Base-by-base conservation (phyloP, 2,329 filamentous ascomycete species). In the Diaporthe capsici region DNA sequence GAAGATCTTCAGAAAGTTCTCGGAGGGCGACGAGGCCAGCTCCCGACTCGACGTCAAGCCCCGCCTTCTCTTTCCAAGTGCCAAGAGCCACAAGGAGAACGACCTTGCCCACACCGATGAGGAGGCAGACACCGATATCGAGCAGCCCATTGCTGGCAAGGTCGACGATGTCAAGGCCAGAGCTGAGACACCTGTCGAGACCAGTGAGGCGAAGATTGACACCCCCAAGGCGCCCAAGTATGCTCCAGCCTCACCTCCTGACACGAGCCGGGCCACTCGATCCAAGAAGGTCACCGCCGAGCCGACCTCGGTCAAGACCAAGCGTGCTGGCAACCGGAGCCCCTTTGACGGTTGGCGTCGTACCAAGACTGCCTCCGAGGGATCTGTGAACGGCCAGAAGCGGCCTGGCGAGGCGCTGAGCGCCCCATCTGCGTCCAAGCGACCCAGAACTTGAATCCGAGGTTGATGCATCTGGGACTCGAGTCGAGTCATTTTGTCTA, bases 1-100 rank as follows among this genome's bases (percentile, higher is more conserved):
- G 87, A 94, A 92, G 82, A 87, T 94, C 74, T 95, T 95, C 85
- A 92, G 92, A 83, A 93, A 92, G 81, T 95, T 93, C 79, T 83
- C 86, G 10, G 85, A 84, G 0, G 78, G 74, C 60, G 79, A 86
- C 42, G 82, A 85, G 63, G 84, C 84, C 60, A 83, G 63, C 17
- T 78, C 76, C 34, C 82, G 78, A 4, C 57, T 71, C 34, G 49
- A 61, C 42, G 76, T 95, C 81, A 93, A 94, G 83, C 94, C 94
- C 20, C 91, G 93, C 47, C 89, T 95, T 12, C 88, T 96, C 10
- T 96, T 95, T 84, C 90, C 92, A 5, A 84, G 65, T 37, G 63
- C 85, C 55, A 86, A 86, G 77, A 87, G 87, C 78, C 85, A 81
- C 79, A 84, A 81, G 79, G 84, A 85, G 74, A 82, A 85, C 39